Evolutionary conservation across 345 rosid species (phyloP).

Genomic region (Triadica sebifera): DNA sequence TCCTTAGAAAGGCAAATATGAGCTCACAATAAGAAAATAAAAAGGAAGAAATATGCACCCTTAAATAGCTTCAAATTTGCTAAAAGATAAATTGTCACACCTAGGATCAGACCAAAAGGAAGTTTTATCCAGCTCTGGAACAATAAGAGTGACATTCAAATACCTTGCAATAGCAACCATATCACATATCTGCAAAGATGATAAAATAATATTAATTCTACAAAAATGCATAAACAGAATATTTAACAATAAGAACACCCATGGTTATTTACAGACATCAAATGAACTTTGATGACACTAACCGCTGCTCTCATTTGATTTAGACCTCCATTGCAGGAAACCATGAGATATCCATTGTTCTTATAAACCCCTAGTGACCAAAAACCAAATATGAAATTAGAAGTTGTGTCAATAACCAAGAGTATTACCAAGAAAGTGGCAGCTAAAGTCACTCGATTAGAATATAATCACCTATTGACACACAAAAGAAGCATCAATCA

Average conservation of each 20-base stretch:
- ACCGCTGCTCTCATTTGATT: constrained; percentile 95
- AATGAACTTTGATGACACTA: constrained; percentile 23
- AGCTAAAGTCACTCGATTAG: neutral
- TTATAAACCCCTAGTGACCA: constrained; percentile 69
- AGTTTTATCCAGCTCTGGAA: constrained; percentile 80
- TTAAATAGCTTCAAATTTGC: neutral
- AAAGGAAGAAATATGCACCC: neutral
- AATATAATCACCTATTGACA: neutral
- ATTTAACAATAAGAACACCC: neutral
- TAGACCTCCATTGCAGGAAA: constrained; percentile 92
- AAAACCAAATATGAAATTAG: neutral
- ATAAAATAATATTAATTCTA: constrained; percentile 3
- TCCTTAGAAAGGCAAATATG: neutral
- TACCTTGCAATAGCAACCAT: constrained; percentile 86
- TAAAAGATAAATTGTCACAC: constrained; percentile 29
- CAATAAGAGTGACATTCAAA: constrained; percentile 83
- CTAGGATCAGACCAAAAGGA: constrained; percentile 94
- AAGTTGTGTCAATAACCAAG: neutral
- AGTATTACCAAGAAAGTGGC: neutral
- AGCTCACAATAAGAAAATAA: neutral
- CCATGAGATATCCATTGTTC: constrained; percentile 94
- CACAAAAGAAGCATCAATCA: neutral
- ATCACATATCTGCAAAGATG: constrained; percentile 63
- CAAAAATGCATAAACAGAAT: neutral
- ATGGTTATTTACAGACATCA: neutral